Evolutionary conservation across 2,329 filamentous ascomycete genomes (phyloP).

Genomic region (Hypoxylon sp.): DNA sequence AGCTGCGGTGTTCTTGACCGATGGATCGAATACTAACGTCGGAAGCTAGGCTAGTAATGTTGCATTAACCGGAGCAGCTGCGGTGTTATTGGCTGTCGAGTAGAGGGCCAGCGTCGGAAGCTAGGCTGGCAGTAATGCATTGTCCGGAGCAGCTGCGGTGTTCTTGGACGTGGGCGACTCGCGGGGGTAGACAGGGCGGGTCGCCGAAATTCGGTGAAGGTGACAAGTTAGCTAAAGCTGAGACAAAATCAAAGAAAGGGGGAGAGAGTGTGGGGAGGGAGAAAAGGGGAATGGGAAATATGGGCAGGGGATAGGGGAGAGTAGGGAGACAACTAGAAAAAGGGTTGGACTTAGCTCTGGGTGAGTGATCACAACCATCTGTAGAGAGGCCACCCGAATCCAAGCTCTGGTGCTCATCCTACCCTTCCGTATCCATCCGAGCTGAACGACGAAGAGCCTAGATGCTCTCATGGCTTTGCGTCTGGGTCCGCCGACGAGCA

Average conservation of each 20-base stretch:
- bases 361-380: too few relatives aligned
- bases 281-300: neutral
- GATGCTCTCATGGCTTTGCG: conserved; percentile 4
- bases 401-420: too few relatives aligned
- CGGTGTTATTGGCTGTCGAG: conserved; percentile 20
- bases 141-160: conserved; percentile 5
- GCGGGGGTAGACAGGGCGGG: conserved; percentile 13
- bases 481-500: conserved; percentile 7
- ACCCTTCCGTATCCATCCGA: neutral
- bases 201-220: neutral
- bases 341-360: conserved; percentile 26
- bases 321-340: neutral
- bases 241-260: too few relatives aligned
- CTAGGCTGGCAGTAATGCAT: neutral
- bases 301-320: neutral
- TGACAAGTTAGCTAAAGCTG: neutral
- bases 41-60: neutral
- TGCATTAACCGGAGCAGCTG: conserved; percentile 20
- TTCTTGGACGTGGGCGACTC: conserved; percentile 1
- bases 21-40: neutral
- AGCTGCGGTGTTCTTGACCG: conserved; percentile 4
- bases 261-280: neutral
- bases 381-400: too few relatives aligned
- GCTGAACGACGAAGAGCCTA: conserved; percentile 5
- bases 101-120: neutral